Base-by-base conservation (phyloP, 345 rosid genomes). In the Noccaea caerulescens region DNA sequence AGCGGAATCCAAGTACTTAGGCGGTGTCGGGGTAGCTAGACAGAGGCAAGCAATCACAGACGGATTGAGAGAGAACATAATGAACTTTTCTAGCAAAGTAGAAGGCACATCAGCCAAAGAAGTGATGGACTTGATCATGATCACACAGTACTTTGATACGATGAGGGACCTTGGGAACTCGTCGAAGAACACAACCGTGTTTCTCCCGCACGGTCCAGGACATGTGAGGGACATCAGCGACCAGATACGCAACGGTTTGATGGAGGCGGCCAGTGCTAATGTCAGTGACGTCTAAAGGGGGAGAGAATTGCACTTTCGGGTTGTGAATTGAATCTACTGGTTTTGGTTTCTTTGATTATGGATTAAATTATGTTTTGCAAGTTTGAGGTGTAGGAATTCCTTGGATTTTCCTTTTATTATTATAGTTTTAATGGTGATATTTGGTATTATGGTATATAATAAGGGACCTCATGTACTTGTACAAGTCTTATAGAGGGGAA, bases 11-110 rank as follows among this genome's bases (percentile, higher is more conserved):
- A 95, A 92, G 83, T 90, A 87, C 80, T 82, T 95, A 8, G 98
- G 99, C 1, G 99, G 99, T 12, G 85, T 95, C 1, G 98, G 99
- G 11, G 99, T 95, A 8, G 99, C 98, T 33, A 87, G 86, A 82
- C 99, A 95, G 83, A 83, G 99, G 72, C 98, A 95, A 84, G 99
- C 98, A 34, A 95, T 95, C 58, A 90, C 96, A 0, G 98, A 95
- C 54, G 99, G 99, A 7, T 52, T 95, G 76, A 88, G 96, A 50
- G 98, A 95, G 81, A 95, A 95, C 91, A 95, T 95, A 61, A 65
- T 92, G 76, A 85, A 88, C 71, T 95, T 95, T 81, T 95, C 99
- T 62, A 82, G 84, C 77, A 88, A 92, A 82, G 98, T 95, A 39
- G 84, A 80, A 73, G 99, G 99, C 45, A 72, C 98, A 68, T 84